phyloP scores from a whole-genome alignment of 768 basidiomycete species.

The Cubamyces sp. region DNA sequence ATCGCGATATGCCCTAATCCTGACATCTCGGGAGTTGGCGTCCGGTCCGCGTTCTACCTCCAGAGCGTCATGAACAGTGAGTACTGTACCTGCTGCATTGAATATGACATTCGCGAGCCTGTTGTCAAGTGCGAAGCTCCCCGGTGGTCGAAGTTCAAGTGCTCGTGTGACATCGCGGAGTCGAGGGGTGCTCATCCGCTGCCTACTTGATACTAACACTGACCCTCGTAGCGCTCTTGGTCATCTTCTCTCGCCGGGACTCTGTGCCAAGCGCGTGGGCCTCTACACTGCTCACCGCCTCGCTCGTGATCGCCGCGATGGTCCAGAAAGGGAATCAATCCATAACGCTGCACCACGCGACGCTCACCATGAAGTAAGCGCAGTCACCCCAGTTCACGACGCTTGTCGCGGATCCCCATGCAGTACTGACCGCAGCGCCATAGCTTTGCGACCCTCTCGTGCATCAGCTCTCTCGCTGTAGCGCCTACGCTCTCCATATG shows the following conservation, averaged over 20 bases:
- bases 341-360: conserved; percentile 33
- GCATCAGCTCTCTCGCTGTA: conserved; percentile 33
- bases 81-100: not conserved
- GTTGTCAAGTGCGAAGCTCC: conserved; percentile 2
- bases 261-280: conserved; percentile 35
- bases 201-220: conserved; percentile 1
- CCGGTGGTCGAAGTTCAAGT: not conserved
- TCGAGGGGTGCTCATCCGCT: not conserved
- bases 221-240: conserved; percentile 28
- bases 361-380: conserved; percentile 32
- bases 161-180: not conserved
- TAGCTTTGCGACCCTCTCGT: conserved; percentile 32
- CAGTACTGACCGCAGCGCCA: not conserved
- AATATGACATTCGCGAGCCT: not conserved
- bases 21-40: conserved; percentile 34
- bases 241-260: conserved; percentile 32
- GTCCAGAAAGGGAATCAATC: conserved; percentile 27
- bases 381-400: not conserved
- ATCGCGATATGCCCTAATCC: conserved; percentile 30
- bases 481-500: conserved; percentile 34
- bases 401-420: not conserved
- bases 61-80: conserved; percentile 34
- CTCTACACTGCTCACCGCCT: conserved; percentile 30
- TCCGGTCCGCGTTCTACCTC: conserved; percentile 33
- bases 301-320: conserved; percentile 34